A percentile compares a stretch with the other conserved stretches of the same genome.
Evolutionary conservation across 2,329 filamentous ascomycete genomes (phyloP).

Genomic region (Ceratocystis huliohia): DNA sequence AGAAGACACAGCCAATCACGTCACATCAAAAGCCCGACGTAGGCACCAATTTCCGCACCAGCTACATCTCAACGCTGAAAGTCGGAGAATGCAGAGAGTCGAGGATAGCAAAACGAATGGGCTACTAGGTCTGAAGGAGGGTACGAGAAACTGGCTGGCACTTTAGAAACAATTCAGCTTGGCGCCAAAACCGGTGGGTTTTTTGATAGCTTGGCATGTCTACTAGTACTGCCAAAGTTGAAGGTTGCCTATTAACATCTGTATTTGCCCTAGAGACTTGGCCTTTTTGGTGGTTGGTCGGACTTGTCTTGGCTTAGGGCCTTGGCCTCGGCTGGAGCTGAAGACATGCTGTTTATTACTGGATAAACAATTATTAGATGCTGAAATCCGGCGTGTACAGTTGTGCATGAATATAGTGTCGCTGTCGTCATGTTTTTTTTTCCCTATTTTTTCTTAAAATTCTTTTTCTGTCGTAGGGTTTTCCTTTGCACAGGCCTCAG

Average conservation of each 20-base stretch:
- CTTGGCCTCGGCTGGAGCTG: not conserved
- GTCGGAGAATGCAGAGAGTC: no score
- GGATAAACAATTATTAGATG: constrained; percentile 3
- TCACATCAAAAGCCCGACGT: no score
- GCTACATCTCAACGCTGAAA: no score
- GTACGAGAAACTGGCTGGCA: not conserved
- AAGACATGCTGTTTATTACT: not conserved
- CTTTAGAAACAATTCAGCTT: constrained; percentile 11
- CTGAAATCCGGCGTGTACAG: not conserved
- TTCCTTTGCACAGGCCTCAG: constrained; percentile 1
- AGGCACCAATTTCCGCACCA: no score
- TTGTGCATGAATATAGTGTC: not conserved
- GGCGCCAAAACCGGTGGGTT: not conserved
- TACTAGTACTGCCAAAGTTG: not conserved
- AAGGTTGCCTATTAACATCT: not conserved
- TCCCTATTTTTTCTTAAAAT: not conserved
- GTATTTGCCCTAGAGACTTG: not conserved
- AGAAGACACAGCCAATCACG: not conserved
- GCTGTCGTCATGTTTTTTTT: not conserved
- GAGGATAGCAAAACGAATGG: no score
- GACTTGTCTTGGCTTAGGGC: not conserved
- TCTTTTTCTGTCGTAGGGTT: not conserved
- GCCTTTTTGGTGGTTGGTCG: not conserved
- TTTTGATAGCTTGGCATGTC: constrained; percentile 8
- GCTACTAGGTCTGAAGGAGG: not conserved